Conservation (phyloP, 2,329 filamentous ascomycete genomes). For the Diaporthe capsici region DNA sequence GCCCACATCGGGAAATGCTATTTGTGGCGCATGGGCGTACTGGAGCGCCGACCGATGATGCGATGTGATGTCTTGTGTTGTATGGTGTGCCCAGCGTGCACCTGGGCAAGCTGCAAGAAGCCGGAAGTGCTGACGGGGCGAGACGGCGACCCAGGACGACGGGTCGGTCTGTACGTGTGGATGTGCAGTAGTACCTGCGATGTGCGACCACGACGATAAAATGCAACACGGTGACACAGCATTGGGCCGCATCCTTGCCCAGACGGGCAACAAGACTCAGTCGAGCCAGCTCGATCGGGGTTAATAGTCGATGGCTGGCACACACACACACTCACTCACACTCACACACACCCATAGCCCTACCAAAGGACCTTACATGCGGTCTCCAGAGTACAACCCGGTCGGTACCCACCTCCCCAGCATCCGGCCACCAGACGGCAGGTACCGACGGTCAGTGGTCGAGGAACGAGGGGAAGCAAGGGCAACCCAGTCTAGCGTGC, state of each 20-base stretch:
- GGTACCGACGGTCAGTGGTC: conserved; percentile 23
- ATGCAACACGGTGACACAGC: conserved; percentile 10
- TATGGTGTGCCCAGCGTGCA: not conserved
- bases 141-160: conserved; percentile 33
- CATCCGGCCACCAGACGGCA: not conserved
- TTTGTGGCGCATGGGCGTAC: conserved; percentile 27
- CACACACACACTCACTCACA: not conserved
- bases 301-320: not conserved
- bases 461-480: conserved; percentile 26
- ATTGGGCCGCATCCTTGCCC: conserved; percentile 14
- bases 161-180: conserved; percentile 27
- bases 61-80: conserved; percentile 24
- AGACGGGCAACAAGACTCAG: not conserved
- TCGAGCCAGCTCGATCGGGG: conserved; percentile 4
- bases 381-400: conserved; percentile 13
- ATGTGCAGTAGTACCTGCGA: conserved; percentile 7
- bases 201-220: conserved; percentile 19
- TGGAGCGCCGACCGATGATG: conserved; percentile 26
- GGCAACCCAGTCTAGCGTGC: conserved; percentile 1
- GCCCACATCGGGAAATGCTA: conserved; percentile 17
- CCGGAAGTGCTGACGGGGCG: conserved; percentile 31
- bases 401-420: conserved; percentile 10
- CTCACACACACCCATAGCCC: not conserved
- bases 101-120: conserved; percentile 33
- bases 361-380: conserved; percentile 38